Evolutionary conservation across 2,329 filamentous ascomycete species (phyloP).

Genomic region (Nothomitra cinnamomea): DNA sequence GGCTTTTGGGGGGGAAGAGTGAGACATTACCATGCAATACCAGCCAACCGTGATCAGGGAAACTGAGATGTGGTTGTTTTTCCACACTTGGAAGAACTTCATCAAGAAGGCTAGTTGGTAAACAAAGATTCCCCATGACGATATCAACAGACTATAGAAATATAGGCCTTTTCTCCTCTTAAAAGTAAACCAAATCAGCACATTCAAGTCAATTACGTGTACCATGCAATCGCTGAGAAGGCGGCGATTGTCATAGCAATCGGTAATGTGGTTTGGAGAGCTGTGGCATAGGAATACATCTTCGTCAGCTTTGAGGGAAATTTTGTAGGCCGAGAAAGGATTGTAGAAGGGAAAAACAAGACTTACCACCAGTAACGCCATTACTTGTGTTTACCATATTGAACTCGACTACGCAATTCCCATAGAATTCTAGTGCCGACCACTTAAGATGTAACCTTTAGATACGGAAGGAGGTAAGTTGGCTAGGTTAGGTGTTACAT

Average conservation of each 20-base stretch:
- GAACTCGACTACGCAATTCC: too few relatives aligned
- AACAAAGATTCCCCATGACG: constrained; percentile 27
- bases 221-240: background rate
- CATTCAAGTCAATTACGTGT: background rate
- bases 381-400: background rate
- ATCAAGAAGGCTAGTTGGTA: constrained; percentile 30
- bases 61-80: constrained; percentile 19
- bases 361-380: background rate
- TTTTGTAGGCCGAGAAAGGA: too few relatives aligned
- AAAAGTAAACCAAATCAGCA: constrained; percentile 20
- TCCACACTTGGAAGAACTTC: constrained; percentile 26
- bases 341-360: background rate
- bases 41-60: constrained; percentile 16
- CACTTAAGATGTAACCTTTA: too few relatives aligned
- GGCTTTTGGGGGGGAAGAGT: background rate
- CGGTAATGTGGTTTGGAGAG: background rate
- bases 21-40: constrained; percentile 20
- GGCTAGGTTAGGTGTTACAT: too few relatives aligned
- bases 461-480: too few relatives aligned
- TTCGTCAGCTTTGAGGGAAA: background rate
- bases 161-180: constrained; percentile 28
- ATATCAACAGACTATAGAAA: constrained; percentile 31
- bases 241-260: background rate
- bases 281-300: background rate
- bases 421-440: too few relatives aligned